Evolutionary conservation across 1,139 yeast species (phyloP), one percentile per base, ranked within the genome.

Genomic region (Nakaseomyces kungkrabaensis): DNA sequence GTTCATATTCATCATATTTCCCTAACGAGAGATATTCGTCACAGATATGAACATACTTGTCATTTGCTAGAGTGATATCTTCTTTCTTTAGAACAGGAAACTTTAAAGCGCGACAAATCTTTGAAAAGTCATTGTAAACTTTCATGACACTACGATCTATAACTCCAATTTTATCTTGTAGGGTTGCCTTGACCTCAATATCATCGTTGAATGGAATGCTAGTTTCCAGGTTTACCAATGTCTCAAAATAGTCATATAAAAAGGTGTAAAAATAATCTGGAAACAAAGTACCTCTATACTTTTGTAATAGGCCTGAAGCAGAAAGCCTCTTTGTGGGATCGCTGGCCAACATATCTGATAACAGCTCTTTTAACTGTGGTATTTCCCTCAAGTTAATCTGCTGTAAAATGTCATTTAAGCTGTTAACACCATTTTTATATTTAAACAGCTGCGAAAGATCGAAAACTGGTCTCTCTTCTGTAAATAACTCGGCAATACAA

Each of bases 401-500:
- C 6, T 27, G 22, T 1, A 41, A 9, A 1, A 41, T 29, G 11
- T 29, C 34, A 9, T 78, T 79, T 0, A 96, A 95, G 7, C 65
- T 62, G 59, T 76, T 82, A 53, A 84, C 90, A 5, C 80, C 77
- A 55, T 78, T 79, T 59, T 82, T 82, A 66, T 85, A 92, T 66
- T 84, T 85, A 72, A 87, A 89, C 55, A 90, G 70, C 61, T 89
- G 96, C 0, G 97, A 83, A 22, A 92, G 72, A 0, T 95, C 82
- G 65, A 94, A 90, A 0, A 88, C 75, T 0, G 97, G 86, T 17
- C 85, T 77, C 2, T 97, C 97, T 59, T 92, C 97, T 31, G 81
- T 68, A 57, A 84, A 88, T 22, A 94, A 68, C 65, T 94, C 98
- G 0, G 95, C 96, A 57, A 94, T 83, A 3, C 86, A 89, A 68